Evolutionary conservation across 192 early-diverging fungal genomes (phyloP).

Genomic region (Spizellomyces punctatus): DNA sequence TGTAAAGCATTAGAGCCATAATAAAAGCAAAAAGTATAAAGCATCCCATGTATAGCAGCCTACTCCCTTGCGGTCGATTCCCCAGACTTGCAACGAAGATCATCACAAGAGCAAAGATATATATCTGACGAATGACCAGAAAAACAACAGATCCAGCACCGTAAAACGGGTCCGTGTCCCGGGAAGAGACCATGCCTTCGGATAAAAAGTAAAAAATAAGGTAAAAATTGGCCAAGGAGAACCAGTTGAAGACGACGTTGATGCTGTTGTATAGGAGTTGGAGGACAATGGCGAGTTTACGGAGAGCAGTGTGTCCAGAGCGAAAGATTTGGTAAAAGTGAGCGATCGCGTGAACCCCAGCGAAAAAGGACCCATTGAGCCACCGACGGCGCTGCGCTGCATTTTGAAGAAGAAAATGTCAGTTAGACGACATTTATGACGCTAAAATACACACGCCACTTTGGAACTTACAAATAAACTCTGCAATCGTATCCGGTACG

Average conservation of each 20-base stretch:
- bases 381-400: slow-evolving; percentile 71
- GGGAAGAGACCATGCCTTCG: slow-evolving; percentile 26
- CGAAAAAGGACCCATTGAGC: slow-evolving; percentile 87
- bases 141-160: slow-evolving; percentile 41
- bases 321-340: slow-evolving; percentile 73
- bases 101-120: slow-evolving; percentile 47
- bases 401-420: neutral
- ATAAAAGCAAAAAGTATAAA: slow-evolving; percentile 53
- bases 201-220: slow-evolving; percentile 52
- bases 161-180: slow-evolving; percentile 58
- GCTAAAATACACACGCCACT: slow-evolving; percentile 37
- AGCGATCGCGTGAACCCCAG: slow-evolving; percentile 70
- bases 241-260: slow-evolving; percentile 75
- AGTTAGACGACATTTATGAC: slow-evolving; percentile 8
- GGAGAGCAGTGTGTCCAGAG: slow-evolving; percentile 60
- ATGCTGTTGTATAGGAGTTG: slow-evolving; percentile 68
- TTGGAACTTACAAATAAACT: slow-evolving; percentile 55
- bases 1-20: slow-evolving; percentile 51
- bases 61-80: slow-evolving; percentile 56
- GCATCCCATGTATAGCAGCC: slow-evolving; percentile 43
- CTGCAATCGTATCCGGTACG: slow-evolving; percentile 73
- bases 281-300: slow-evolving; percentile 66
- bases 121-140: slow-evolving; percentile 39
- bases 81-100: slow-evolving; percentile 55
- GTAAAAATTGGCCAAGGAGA: slow-evolving; percentile 72